Evolutionary conservation across 2,329 filamentous ascomycete genomes (phyloP).

Genomic region (Apiospora sp.): DNA sequence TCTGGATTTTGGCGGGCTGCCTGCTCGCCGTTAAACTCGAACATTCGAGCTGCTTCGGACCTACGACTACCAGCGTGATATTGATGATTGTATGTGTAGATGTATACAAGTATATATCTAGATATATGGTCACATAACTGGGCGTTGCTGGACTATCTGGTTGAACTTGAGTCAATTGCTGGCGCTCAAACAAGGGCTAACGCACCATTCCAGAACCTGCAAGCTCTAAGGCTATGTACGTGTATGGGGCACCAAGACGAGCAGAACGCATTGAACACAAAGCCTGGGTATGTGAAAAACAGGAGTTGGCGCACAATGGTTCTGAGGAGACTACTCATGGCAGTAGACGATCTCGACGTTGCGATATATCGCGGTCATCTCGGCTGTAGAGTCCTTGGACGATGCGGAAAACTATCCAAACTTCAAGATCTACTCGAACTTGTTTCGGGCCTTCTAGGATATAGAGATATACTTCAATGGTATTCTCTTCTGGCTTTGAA

Average conservation of each 20-base stretch:
- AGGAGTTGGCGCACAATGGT: neutral
- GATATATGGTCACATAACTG: neutral
- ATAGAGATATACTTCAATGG: neutral
- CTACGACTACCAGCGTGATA: neutral
- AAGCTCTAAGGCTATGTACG: slow-evolving; percentile 8
- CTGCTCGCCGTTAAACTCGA: neutral
- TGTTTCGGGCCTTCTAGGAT: neutral
- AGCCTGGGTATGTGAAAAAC: neutral
- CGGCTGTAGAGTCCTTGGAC: neutral
- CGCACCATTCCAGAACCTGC: neutral
- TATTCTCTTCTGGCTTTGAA: neutral
- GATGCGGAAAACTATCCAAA: neutral
- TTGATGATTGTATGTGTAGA: neutral
- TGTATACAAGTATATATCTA: too few species aligned
- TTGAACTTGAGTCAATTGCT: neutral
- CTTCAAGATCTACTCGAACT: neutral
- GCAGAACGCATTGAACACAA: neutral
- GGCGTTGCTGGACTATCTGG: neutral
- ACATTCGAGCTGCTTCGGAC: neutral
- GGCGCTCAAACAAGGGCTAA: neutral
- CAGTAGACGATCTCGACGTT: neutral
- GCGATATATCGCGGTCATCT: neutral
- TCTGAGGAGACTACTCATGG: neutral
- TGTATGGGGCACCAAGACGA: neutral
- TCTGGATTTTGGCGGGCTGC: neutral